Evolutionary conservation across 345 rosid species (phyloP).

Genomic region (Eucalyptus rudis): DNA sequence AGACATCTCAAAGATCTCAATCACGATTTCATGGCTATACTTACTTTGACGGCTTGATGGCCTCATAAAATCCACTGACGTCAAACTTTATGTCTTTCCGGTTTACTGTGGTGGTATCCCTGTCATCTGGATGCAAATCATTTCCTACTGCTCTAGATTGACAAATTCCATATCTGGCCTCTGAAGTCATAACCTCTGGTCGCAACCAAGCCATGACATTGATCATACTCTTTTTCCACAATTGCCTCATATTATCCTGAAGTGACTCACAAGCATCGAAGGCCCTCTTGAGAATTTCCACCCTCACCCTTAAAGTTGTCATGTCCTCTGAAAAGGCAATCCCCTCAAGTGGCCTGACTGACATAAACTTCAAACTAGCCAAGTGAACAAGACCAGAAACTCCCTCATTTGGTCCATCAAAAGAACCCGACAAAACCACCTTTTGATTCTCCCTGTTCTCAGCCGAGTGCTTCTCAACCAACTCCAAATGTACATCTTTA

Average conservation of each 20-base stretch:
- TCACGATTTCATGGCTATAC: not conserved
- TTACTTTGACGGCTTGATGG: conserved; percentile 92
- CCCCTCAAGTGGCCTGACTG: conserved; percentile 46
- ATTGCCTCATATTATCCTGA: conserved; percentile 48
- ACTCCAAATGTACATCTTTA: conserved; percentile 46
- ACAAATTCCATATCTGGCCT: conserved; percentile 47
- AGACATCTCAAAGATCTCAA: not conserved
- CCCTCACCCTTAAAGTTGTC: conserved; percentile 56
- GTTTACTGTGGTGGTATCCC: conserved; percentile 10
- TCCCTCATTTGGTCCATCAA: conserved; percentile 85
- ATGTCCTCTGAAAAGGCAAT: conserved; percentile 13
- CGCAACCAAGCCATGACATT: conserved; percentile 89
- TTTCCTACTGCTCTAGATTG: conserved; percentile 11
- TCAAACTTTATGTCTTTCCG: conserved; percentile 43
- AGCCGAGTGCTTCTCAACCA: conserved; percentile 17
- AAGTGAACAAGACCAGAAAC: conserved; percentile 78
- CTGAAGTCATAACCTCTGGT: conserved; percentile 83
- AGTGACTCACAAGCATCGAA: conserved; percentile 73
- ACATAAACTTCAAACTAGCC: conserved; percentile 48
- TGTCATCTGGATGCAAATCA: conserved; percentile 1
- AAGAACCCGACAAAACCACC: conserved; percentile 51
- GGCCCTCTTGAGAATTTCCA: conserved; percentile 57
- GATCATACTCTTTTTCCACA: conserved; percentile 87
- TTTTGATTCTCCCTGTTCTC: conserved; percentile 13
- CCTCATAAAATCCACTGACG: conserved; percentile 81